A percentile compares a stretch with the other conserved stretches of the same genome.
Conservation (phyloP, 2,329 filamentous ascomycete genomes). For the Aspergillus piperis region DNA sequence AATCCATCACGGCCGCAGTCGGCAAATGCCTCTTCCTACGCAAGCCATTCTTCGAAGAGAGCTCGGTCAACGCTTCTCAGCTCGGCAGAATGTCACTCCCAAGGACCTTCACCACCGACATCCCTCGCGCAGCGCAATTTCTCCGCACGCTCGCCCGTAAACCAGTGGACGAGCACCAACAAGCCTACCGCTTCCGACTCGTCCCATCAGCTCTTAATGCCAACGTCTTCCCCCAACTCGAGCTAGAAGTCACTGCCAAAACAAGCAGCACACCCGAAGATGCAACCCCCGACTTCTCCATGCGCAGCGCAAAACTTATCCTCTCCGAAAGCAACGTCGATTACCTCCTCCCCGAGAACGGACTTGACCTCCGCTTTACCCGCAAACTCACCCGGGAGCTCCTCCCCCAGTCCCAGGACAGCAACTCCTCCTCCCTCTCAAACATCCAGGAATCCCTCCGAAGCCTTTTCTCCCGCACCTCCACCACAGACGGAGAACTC, state of each 20-base stretch:
- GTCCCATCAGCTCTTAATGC: conserved; percentile 31
- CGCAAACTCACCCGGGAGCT: conserved; percentile 35
- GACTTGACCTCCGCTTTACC: conserved; percentile 43
- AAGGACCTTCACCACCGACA: conserved; percentile 36
- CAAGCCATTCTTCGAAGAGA: conserved; percentile 24
- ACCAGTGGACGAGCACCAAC: conserved; percentile 14
- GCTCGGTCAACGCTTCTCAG: conserved; percentile 30
- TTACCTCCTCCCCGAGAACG: conserved; percentile 42
- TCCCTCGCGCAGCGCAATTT: conserved; percentile 37
- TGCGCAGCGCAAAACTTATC: conserved; percentile 36
- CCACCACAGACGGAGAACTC: conserved; percentile 12
- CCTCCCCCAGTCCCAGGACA: conserved; percentile 13
- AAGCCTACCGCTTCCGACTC: conserved; percentile 34
- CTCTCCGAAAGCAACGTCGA: conserved; percentile 36
- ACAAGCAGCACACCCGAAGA: not conserved
- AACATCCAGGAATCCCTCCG: conserved; percentile 26
- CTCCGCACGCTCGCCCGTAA: conserved; percentile 29
- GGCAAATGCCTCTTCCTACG: conserved; percentile 43
- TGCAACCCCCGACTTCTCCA: conserved; percentile 16
- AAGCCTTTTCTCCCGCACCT: conserved; percentile 21
- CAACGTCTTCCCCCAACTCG: conserved; percentile 33
- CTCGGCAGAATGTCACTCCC: conserved; percentile 33
- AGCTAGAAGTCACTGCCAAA: conserved; percentile 32
- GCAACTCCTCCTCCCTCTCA: conserved; percentile 13
- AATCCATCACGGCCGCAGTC: conserved; percentile 39